phyloP scores from a whole-genome alignment of 768 basidiomycete genomes.

The Hygrophorus russula region DNA sequence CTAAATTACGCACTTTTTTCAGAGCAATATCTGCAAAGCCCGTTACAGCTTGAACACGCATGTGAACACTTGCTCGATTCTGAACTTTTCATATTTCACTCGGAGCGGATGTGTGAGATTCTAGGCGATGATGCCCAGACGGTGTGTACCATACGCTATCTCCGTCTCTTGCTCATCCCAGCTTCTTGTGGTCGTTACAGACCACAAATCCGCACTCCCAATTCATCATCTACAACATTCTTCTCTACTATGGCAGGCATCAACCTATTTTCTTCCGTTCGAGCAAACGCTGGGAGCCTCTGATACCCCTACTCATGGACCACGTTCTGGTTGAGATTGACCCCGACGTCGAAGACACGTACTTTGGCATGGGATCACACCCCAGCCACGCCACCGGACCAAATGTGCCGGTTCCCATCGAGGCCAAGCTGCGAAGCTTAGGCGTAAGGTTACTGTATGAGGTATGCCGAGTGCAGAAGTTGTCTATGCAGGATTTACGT shows the following conservation, averaged over 20 bases:
- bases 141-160: constrained; percentile 28
- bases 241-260: constrained; percentile 67
- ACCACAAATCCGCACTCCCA: constrained; percentile 80
- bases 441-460: constrained; percentile 78
- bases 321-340: constrained; percentile 77
- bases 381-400: constrained; percentile 22
- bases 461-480: constrained; percentile 83
- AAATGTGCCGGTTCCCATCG: constrained; percentile 53
- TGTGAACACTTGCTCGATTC: constrained; percentile 67
- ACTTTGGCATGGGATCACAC: constrained; percentile 24
- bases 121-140: constrained; percentile 56
- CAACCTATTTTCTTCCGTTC: constrained; percentile 63
- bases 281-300: constrained; percentile 72
- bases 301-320: constrained; percentile 78
- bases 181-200: constrained; percentile 23
- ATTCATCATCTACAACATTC: constrained; percentile 66
- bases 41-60: constrained; percentile 77
- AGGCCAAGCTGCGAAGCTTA: constrained; percentile 67
- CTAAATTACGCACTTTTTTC: constrained; percentile 6
- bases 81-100: constrained; percentile 85
- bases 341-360: constrained; percentile 54
- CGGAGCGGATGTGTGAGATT: constrained; percentile 82
- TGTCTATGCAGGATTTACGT: constrained; percentile 74
- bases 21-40: constrained; percentile 80
- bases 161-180: not conserved